Conservation (phyloP, 2,329 filamentous ascomycete species). For the Paracorniculantispora psalliotae region DNA sequence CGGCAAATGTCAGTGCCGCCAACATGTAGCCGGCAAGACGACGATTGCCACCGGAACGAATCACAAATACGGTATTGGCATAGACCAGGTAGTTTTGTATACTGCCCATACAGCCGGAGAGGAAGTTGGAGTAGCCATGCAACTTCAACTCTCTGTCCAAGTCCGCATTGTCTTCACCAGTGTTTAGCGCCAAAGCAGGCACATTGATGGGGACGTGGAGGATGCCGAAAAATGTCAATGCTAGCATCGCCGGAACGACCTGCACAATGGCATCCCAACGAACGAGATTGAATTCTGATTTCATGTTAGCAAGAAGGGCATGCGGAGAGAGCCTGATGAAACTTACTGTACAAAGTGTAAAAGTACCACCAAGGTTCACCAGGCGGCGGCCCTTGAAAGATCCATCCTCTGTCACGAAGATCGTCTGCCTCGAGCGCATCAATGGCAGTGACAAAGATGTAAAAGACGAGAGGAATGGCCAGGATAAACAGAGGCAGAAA, state of each 20-base stretch:
- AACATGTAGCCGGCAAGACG: conserved; percentile 82
- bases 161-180: conserved; percentile 86
- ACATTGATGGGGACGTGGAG: conserved; percentile 98
- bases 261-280: conserved; percentile 79
- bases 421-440: conserved; percentile 61
- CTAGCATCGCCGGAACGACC: conserved; percentile 90
- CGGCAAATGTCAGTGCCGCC: conserved; percentile 70
- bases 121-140: conserved; percentile 86
- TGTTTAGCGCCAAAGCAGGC: conserved; percentile 83
- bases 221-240: conserved; percentile 93
- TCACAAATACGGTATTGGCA: conserved; percentile 95
- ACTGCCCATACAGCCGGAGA: conserved; percentile 82
- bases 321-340: too few species aligned
- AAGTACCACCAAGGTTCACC: conserved; percentile 96
- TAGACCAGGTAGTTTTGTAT: conserved; percentile 98
- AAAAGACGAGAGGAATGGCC: conserved; percentile 69
- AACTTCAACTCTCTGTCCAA: conserved; percentile 88
- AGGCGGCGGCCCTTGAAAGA: conserved; percentile 80
- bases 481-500: conserved; percentile 86
- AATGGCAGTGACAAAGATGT: conserved; percentile 67
- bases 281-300: conserved; percentile 69
- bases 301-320: conserved; percentile 17
- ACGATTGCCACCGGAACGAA: conserved; percentile 83
- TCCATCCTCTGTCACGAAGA: conserved; percentile 75
- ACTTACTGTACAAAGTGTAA: conserved; percentile 86